Conservation (phyloP, 106 monocot genomes). For the Alisma plantagoaquatica region DNA sequence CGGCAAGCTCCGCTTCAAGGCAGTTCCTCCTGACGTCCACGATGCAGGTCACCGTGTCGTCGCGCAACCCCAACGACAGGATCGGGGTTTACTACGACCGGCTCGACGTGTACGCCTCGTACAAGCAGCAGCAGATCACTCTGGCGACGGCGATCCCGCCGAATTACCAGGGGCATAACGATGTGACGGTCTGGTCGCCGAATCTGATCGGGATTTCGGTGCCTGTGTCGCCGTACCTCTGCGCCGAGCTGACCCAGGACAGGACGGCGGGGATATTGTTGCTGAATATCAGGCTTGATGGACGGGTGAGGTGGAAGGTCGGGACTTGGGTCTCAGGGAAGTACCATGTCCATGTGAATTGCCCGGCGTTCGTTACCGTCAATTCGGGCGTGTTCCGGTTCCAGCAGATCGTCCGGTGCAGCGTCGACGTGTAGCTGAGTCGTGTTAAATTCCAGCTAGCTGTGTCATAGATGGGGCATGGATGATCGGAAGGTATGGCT, state of each 20-base stretch:
- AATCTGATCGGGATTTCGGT: conserved; percentile 12
- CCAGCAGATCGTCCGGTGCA: conserved; percentile 6
- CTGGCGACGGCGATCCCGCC: conserved; percentile 13
- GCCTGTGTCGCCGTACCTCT: conserved; percentile 26
- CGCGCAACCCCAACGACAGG: conserved; percentile 41
- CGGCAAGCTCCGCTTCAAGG: no score
- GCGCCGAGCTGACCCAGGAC: conserved; percentile 6
- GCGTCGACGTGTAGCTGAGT: neutral
- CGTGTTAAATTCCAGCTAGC: neutral
- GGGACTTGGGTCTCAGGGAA: conserved; percentile 15
- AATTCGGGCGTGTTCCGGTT: neutral
- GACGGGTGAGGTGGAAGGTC: conserved; percentile 19
- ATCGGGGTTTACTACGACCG: conserved; percentile 42
- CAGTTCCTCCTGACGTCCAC: conserved; percentile 16
- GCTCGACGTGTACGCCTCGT: conserved; percentile 28
- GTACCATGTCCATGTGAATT: conserved; percentile 20
- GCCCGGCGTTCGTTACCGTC: conserved; percentile 24
- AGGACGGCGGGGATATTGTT: conserved; percentile 6
- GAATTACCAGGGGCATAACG: conserved; percentile 30
- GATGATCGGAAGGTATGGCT: no score
- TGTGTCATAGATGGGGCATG: no score
- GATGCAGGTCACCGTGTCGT: conserved; percentile 30
- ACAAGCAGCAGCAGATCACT: conserved; percentile 32
- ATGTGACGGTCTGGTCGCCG: conserved; percentile 31
- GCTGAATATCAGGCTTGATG: conserved; percentile 13